phyloP scores from a whole-genome alignment of 257 asterid genomes.

The Petunia secreta region DNA sequence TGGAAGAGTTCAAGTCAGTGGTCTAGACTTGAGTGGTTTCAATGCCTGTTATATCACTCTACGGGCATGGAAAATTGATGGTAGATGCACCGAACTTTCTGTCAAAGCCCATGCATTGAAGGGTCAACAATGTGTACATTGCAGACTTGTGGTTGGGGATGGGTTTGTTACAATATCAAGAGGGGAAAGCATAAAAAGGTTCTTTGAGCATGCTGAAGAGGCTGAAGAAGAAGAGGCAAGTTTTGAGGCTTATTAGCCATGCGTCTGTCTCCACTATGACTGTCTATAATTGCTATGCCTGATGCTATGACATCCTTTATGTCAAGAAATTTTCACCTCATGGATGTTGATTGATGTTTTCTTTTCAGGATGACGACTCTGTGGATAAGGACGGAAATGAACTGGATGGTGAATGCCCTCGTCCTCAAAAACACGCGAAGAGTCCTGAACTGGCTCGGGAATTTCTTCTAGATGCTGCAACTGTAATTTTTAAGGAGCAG shows the following conservation, averaged over 20 bases:
- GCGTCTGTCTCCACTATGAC: slow-evolving; percentile 9
- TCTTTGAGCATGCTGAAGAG: slow-evolving; percentile 99
- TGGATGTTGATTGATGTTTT: slow-evolving; percentile 14
- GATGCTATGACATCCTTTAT: background rate
- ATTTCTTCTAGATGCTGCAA: slow-evolving; percentile 98
- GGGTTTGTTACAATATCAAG: slow-evolving; percentile 78
- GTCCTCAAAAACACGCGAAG: slow-evolving; percentile 99
- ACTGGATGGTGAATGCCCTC: slow-evolving; percentile 90
- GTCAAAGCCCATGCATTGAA: slow-evolving; percentile 97
- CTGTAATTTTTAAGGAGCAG: slow-evolving; percentile 98
- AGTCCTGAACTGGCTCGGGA: slow-evolving; percentile 99
- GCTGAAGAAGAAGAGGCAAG: slow-evolving; percentile 98
- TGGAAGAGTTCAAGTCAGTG: slow-evolving; percentile 76
- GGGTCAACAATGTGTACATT: slow-evolving; percentile 92
- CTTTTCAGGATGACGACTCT: slow-evolving; percentile 90
- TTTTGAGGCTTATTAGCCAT: slow-evolving; percentile 26
- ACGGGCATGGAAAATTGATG: slow-evolving; percentile 89
- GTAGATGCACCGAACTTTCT: slow-evolving; percentile 77
- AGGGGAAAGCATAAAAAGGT: slow-evolving; percentile 79
- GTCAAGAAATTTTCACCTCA: slow-evolving; percentile 2
- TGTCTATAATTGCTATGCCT: background rate
- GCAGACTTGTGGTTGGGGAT: slow-evolving; percentile 95
- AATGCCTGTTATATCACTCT: slow-evolving; percentile 88
- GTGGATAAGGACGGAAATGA: slow-evolving; percentile 97
- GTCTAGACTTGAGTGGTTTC: slow-evolving; percentile 82